Evolutionary conservation across 345 rosid genomes (phyloP).

Genomic region (Lepidium africanum): DNA sequence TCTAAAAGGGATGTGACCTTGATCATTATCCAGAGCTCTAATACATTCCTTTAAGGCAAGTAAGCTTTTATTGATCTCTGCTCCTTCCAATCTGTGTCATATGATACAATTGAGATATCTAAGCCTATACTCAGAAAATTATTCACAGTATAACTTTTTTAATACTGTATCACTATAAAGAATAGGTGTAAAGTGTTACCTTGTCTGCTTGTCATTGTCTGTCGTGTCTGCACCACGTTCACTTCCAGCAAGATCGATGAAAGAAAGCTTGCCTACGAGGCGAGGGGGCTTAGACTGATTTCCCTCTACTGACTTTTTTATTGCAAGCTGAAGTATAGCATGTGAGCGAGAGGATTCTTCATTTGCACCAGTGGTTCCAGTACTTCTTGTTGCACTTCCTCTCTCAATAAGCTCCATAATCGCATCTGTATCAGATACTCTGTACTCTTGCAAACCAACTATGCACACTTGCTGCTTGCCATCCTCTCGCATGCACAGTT

Average conservation of each 20-base stretch:
- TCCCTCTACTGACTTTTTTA: slow-evolving; percentile 77
- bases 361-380: slow-evolving; percentile 96
- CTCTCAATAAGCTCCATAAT: slow-evolving; percentile 93
- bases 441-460: slow-evolving; percentile 93
- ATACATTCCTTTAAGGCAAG: slow-evolving; percentile 97
- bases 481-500: slow-evolving; percentile 97
- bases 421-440: slow-evolving; percentile 86
- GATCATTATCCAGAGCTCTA: slow-evolving; percentile 98
- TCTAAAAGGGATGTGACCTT: slow-evolving; percentile 97
- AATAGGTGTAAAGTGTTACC: slow-evolving; percentile 36
- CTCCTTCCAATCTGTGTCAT: slow-evolving; percentile 91
- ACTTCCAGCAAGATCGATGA: slow-evolving; percentile 99
- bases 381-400: slow-evolving; percentile 90
- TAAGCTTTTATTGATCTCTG: slow-evolving; percentile 96
- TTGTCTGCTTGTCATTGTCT: slow-evolving; percentile 95
- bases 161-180: neutral
- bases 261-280: slow-evolving; percentile 88
- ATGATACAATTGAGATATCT: neutral
- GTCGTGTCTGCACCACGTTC: slow-evolving; percentile 99
- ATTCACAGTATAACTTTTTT: neutral
- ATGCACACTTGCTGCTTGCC: slow-evolving; percentile 98
- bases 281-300: slow-evolving; percentile 86
- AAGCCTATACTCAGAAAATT: slow-evolving; percentile 2
- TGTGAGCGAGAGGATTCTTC: slow-evolving; percentile 99
- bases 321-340: slow-evolving; percentile 95